Base-by-base conservation (phyloP, 192 early-diverging fungal species). In the Chytriomyces sp. region DNA sequence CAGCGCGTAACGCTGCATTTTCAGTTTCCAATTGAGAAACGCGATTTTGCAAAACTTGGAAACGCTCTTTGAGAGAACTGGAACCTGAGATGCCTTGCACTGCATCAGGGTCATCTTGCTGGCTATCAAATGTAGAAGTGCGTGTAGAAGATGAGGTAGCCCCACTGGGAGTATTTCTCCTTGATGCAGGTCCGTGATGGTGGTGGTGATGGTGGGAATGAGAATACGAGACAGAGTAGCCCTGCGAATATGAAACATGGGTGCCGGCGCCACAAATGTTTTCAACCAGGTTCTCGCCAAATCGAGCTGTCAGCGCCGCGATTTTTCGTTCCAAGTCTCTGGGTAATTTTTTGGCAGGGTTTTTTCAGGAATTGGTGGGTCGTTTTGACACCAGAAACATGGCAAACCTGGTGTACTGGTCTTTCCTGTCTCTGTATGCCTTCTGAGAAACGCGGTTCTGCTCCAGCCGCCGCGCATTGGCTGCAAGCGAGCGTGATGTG, bases 301-400 rank as follows among this genome's bases (percentile, higher is more conserved):
- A 57, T n/a, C 20, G 53, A n/a, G 13, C 53, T 3, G 53, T 57
- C 16, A 57, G 13, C 13, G 20, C 20, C 1, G 53, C 53, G 13
- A 57, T n/a, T 20, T 57, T 57, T 57, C 53, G 53, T 57, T 57
- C 53, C 53, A 57, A n/a, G 13, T 57, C 53, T 20, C 53, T 57
- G 13, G 13, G 53, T 57, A n/a, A 57, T 57, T n/a, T 57, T 57
- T 13, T 57, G 53, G 20, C 53, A 20, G 13, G 3, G 53, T 57
- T 57, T 57, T 18, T n/a, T 13, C 13, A 20, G 53, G 16, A 20
- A 20, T 57, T 1, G 53, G 53, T 3, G 53, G 53, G 53, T 57
- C 16, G 5, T 13, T 57, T 5, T n/a, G 13, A 57, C 13, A 20
- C 53, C 13, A 57, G 53, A 13, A 20, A 57, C 20, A 13, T 20